Evolutionary conservation across 108 stramenopile species (phyloP), one percentile per base, ranked within the genome.

Genomic region (Cyclotella sp.): DNA sequence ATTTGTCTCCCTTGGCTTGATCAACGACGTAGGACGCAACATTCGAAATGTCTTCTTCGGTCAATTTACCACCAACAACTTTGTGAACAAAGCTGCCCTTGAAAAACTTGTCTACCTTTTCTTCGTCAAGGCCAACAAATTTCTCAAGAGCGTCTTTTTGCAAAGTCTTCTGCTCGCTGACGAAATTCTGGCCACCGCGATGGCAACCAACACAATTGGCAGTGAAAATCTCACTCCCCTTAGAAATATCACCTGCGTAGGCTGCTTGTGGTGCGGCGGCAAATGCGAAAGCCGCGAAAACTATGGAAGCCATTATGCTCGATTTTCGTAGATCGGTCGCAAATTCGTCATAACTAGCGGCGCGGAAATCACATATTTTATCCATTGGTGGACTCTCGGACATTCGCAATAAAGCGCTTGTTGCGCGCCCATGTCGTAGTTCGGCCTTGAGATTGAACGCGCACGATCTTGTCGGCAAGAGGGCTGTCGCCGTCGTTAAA

Each of bases 101-200:
- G 42, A 72, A 72, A 40, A 68, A 66, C 54, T 27, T 69, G 15
- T 24, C 24, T 0, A 72, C 67, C 29, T 68, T 62, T 9, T 39
- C 59, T 40, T 63, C 19, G 22, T 80, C 79, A 0, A 72, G 24
- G 14, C 78, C 60, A 47, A 80, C 73, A 73, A 19, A 83, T 27
- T 76, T 75, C 45, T 61, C 77, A 41, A 83, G 75, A 24, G 77
- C 76, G 15, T 78, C 82, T 52, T 78, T 75, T 30, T 77, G 55
- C 46, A 83, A 41, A 3, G 46, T 78, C 65, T 78, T 78, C 47
- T 83, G 49, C 66, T 63, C 68, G 45, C 70, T 74, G 30, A 83
- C 27, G 34, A 83, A 83, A 28, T 83, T 83, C 52, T 60, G 53
- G 22, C 82, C 82, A 18, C 77, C 77, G 13, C 62, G 70, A 49